phyloP scores from a whole-genome alignment of 495 filamentous ascomycete genomes.

The Echria macrotheca region DNA sequence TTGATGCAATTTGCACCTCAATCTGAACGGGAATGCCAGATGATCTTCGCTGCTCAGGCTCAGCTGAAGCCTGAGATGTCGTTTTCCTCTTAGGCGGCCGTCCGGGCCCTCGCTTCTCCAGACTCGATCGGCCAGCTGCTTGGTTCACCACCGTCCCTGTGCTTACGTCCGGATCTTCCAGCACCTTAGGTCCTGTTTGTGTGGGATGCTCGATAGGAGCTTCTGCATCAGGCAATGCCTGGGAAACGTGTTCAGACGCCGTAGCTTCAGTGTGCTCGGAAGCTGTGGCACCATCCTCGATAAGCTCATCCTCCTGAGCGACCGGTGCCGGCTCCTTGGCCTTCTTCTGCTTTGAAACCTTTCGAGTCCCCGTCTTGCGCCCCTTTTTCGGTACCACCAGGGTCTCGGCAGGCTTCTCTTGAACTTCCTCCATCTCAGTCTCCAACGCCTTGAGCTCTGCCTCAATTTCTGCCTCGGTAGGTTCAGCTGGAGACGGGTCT shows the following conservation, averaged over 20 bases:
- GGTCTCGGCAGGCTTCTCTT: conserved; percentile 22
- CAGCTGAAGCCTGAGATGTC: conserved; percentile 14
- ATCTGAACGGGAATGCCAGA: conserved; percentile 6
- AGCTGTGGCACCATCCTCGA: conserved; percentile 16
- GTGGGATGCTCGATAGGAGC: too few relatives aligned
- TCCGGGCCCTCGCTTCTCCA: conserved; percentile 31
- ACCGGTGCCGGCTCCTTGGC: conserved; percentile 24
- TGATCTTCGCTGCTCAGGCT: conserved; percentile 12
- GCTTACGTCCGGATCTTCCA: conserved; percentile 40
- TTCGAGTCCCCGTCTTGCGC: conserved; percentile 38
- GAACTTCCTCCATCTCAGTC: conserved; percentile 35
- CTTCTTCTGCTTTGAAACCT: conserved; percentile 44
- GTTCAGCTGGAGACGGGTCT: conserved; percentile 32
- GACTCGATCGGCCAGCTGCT: conserved; percentile 15
- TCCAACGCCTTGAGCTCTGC: conserved; percentile 41
- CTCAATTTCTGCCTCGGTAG: conserved; percentile 43
- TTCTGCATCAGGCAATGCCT: too few relatives aligned
- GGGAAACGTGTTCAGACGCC: conserved; percentile 22
- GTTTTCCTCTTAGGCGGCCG: conserved; percentile 28
- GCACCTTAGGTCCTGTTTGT: too few relatives aligned
- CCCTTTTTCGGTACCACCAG: conserved; percentile 40
- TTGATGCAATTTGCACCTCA: conserved; percentile 9
- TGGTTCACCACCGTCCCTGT: conserved; percentile 36
- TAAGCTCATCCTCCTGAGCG: too few relatives aligned
- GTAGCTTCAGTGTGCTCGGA: conserved; percentile 13